A percentile compares a stretch with the other conserved stretches of the same genome.
Conservation (phyloP, 768 basidiomycete species). For the Dendrothele bispora region DNA sequence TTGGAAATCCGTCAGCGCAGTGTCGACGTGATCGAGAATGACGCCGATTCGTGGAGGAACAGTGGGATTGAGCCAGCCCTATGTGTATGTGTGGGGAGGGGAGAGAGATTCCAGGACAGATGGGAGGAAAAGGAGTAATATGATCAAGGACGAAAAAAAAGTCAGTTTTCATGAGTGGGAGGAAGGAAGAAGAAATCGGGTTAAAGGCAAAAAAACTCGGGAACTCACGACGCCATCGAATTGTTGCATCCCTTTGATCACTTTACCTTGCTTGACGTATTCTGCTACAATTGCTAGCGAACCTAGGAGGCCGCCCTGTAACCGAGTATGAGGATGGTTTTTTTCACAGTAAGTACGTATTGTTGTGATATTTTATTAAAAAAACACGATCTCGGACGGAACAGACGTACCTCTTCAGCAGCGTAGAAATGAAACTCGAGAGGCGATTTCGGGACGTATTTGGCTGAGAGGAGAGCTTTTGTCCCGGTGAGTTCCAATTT, state of each 20-base stretch:
- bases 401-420: constrained; percentile 37
- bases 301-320: constrained; percentile 18
- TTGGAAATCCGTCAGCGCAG: constrained; percentile 32
- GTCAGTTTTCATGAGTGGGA: constrained; percentile 19
- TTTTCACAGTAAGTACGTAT: constrained; percentile 49
- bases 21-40: constrained; percentile 23
- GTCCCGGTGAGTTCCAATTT: no score
- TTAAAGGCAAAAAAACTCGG: no score
- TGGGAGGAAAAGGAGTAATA: background rate
- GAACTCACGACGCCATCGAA: no score
- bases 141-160: constrained; percentile 14
- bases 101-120: background rate
- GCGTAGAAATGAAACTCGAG: constrained; percentile 35
- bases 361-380: no score
- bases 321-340: background rate
- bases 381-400: no score
- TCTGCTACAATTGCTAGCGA: constrained; percentile 39
- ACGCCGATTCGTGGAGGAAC: constrained; percentile 9
- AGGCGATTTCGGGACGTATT: constrained; percentile 29
- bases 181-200: no score
- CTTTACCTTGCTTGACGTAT: constrained; percentile 34
- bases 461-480: constrained; percentile 8
- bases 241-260: constrained; percentile 40
- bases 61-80: constrained; percentile 20
- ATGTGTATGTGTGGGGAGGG: no score